Evolutionary conservation across 2,329 filamentous ascomycete species (phyloP), one percentile per base, ranked within the genome.

Genomic region (Beauveria asiatica): DNA sequence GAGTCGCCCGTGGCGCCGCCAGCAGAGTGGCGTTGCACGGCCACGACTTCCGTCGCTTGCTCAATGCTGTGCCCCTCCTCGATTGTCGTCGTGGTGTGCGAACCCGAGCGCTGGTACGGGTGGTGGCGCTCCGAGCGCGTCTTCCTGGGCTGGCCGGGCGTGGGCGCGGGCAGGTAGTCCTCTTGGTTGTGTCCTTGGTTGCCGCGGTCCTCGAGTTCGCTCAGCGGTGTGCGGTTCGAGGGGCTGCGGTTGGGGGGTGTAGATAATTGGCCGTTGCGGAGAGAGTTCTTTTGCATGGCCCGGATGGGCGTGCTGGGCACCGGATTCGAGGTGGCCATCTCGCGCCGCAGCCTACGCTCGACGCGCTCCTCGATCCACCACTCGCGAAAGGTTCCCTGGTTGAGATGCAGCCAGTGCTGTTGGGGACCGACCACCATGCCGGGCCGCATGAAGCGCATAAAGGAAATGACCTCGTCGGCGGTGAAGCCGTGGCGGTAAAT

Each of bases 371-470:
- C 91, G 69, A 94, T 83, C 90, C 92, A 97, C 94, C 94, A 99
- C 75, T 97, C 92, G n/a, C 94, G 85, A 85, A 99, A 99, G 41
- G 89, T 87, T 41, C 89, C 89, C 75, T 99, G 94, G 77, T 99
- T 97, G 64, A 99, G 83, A 72, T 99, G 94, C 59, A 99, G 83
- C 94, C 94, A 99, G 76, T 99, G 94, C 76, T 99, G 94, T 72
- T 99, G 94, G 44, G 94, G 94, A 0, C 94, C 94, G 57, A 99
- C 94, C 7, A 99, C 94, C 94, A 99, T 99, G 57, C 94, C 94
- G 0, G 94, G 94, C 61, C 93, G 84, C 93, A 97, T 97, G 77
- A 99, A 99, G 63, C 93, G 87, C 93, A 99, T 97, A 74, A 92
- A 99, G 3, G 92, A 89, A 72, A 97, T 97, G 68, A 96, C 85